Evolutionary conservation across 441 rosid genomes (phyloP).

Genomic region (Brassica hybrid): DNA sequence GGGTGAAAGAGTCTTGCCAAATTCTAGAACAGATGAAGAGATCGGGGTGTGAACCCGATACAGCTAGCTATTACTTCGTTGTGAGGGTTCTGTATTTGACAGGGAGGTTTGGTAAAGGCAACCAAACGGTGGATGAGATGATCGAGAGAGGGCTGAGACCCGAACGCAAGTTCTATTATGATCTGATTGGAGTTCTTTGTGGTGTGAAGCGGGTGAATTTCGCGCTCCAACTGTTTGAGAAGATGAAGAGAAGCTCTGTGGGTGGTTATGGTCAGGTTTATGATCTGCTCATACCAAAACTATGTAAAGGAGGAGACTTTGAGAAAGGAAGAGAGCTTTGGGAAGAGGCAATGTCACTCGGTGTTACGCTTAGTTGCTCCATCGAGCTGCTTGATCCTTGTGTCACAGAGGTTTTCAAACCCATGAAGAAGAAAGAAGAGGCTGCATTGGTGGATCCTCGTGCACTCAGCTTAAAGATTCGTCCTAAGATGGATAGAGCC

Average conservation of each 20-base stretch:
- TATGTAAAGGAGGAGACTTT: conserved; percentile 76
- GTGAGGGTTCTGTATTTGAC: conserved; percentile 73
- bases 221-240: conserved; percentile 70
- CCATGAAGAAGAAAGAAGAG: conserved; percentile 56
- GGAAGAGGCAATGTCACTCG: conserved; percentile 68
- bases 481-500: conserved; percentile 27
- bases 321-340: conserved; percentile 72
- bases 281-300: conserved; percentile 76
- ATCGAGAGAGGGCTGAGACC: conserved; percentile 60
- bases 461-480: conserved; percentile 39
- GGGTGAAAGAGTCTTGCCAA: conserved; percentile 73
- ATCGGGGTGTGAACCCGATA: conserved; percentile 60
- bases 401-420: conserved; percentile 65
- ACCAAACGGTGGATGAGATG: conserved; percentile 73
- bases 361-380: conserved; percentile 52
- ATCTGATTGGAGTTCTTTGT: conserved; percentile 77
- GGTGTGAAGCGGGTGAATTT: conserved; percentile 73
- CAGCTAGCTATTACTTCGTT: conserved; percentile 83
- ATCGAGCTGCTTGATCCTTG: conserved; percentile 60
- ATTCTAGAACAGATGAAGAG: conserved; percentile 75
- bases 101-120: conserved; percentile 84
- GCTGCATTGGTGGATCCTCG: conserved; percentile 39
- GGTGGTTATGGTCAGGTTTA: conserved; percentile 73
- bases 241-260: conserved; percentile 63
- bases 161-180: conserved; percentile 66